These are phyloP conservation scores for Dothidotthia symphoricarpi DNA, from an alignment of 2,329 filamentous ascomycete species.

Conservation along the genomic window DNA sequence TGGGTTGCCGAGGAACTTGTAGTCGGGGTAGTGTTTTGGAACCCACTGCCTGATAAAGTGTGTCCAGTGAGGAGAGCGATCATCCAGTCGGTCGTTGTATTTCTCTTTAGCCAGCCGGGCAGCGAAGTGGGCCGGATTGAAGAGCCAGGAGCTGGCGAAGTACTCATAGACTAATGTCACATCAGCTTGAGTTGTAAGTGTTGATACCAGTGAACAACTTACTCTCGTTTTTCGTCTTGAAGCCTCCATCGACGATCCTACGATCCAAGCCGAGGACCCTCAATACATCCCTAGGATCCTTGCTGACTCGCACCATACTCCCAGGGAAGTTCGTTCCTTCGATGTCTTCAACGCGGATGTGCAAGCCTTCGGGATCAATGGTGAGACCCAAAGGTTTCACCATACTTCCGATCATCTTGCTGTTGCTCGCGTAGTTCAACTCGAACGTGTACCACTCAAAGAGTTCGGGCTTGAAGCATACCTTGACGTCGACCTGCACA, in stretches of 20 bases:
- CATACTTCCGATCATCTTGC: conserved; percentile 27
- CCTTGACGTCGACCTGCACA: conserved; percentile 30
- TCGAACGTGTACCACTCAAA: conserved; percentile 27
- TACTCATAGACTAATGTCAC: conserved; percentile 21
- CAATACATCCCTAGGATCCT: conserved; percentile 20
- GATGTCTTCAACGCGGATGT: conserved; percentile 26
- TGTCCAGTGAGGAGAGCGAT: conserved; percentile 17
- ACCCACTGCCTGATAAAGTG: conserved; percentile 27
- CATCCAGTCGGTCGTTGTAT: conserved; percentile 14
- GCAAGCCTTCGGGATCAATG: conserved; percentile 22
- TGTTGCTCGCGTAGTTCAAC: conserved; percentile 22
- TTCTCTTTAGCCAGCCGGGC: conserved; percentile 19
- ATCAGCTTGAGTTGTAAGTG: too few species aligned
- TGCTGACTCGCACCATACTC: conserved; percentile 25
- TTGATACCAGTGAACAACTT: conserved; percentile 6
- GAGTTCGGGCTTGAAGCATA: conserved; percentile 15
- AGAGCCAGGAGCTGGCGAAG: conserved; percentile 22
- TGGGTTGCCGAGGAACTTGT: conserved; percentile 1
- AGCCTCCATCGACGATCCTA: conserved; percentile 17
- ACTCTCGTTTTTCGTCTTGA: conserved; percentile 21
- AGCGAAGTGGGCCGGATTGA: conserved; percentile 26
- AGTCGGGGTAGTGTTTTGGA: conserved; percentile 15
- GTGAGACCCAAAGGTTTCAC: conserved; percentile 28
- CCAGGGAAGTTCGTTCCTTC: conserved; percentile 20
- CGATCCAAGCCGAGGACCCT: conserved; percentile 19